Evolutionary conservation across 768 basidiomycete species (phyloP), one percentile per base, ranked within the genome.

Genomic region (Psilocybe azurescens): DNA sequence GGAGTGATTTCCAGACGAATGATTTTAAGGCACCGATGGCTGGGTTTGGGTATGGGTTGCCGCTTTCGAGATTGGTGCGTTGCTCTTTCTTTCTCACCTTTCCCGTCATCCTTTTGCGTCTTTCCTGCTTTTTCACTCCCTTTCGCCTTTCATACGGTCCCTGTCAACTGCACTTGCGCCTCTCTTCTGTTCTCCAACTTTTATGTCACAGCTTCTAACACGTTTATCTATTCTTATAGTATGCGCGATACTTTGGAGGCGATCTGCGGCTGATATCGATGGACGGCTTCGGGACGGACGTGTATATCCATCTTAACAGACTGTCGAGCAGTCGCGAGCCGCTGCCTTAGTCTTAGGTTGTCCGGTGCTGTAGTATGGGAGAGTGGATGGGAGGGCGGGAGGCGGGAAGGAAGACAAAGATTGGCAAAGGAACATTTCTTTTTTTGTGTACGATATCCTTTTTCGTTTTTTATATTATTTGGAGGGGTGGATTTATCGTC

Each of bases 1-100:
- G 89, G 65, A 86, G 89, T 74, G 86, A 93, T 64, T 92, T 95
- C 67, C 85, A 89, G 65, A 89, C 86, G 48, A 89, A 86, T 58
- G 95, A 99, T 73, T 98, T 99, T 75, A 91, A 94, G 73, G 97
- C 97, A 2, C 97, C 97, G 0, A 96, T 99, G 95, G 97, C 97
- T 39, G 97, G 97, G 0, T 97, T 92, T 66, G 93, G 94, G 5
- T 99, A 99, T 73, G 97, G 97, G 0, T 73, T 99, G 5, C 97
- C 97, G 2, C 81, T 99, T 18, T 95, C 94, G 50, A 79, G 97
- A 76, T 75, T 99, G 83, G 93, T 95, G 63, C 67, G 90, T 81
- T 24, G 24, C 24, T 24, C 24, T 24, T 24, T 24, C 24, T 66
- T 36, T 36, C 2, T 36, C 33, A 7, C 53, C 38, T 46, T 57